phyloP scores from a whole-genome alignment of 176 grass and related monocot species.

The Poa annua region DNA sequence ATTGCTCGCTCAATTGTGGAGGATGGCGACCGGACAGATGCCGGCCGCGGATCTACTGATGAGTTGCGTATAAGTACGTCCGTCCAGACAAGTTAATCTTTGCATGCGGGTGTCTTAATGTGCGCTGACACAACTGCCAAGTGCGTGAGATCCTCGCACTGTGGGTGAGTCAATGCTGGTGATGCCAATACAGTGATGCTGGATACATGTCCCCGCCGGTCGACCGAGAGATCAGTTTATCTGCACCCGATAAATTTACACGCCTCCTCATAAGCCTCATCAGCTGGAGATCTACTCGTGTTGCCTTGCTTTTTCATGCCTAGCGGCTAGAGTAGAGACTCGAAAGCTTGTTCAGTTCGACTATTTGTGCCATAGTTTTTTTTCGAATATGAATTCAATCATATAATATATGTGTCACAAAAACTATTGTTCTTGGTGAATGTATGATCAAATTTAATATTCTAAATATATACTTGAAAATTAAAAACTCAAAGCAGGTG shows the following conservation, averaged over 20 bases:
- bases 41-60: background rate
- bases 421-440: no score
- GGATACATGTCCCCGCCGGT: background rate
- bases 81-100: conserved; percentile 30
- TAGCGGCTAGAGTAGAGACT: background rate
- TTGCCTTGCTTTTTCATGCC: background rate
- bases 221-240: conserved; percentile 17
- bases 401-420: no score
- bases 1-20: conserved; percentile 35
- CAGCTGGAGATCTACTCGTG: background rate
- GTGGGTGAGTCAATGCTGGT: conserved; percentile 50
- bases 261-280: background rate
- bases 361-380: background rate
- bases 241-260: conserved; percentile 8
- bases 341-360: background rate
- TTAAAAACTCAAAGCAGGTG: no score
- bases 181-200: conserved; percentile 47
- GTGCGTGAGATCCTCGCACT: conserved; percentile 33
- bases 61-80: background rate
- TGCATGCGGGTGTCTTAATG: conserved; percentile 23
- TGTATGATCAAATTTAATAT: no score
- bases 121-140: conserved; percentile 22
- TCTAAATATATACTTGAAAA: no score
- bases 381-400: no score
- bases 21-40: conserved; percentile 23